Conservation (phyloP, 176 grass and related monocot genomes). For the Otatea glauca region DNA sequence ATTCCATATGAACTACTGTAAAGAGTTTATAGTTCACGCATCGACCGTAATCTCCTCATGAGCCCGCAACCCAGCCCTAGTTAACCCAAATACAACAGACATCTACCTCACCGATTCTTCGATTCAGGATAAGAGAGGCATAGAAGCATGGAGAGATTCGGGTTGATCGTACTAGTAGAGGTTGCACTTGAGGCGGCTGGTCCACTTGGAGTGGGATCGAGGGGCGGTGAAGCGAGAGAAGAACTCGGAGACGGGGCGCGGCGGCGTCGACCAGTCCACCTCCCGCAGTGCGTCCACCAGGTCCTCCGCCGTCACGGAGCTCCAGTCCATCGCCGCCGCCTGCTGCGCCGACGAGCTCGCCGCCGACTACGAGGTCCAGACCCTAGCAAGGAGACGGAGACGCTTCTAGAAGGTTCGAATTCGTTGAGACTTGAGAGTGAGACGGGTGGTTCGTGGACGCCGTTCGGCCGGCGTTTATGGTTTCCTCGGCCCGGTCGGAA, state of each 20-base stretch:
- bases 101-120: conserved; percentile 12
- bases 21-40: background rate
- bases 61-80: conserved; percentile 43
- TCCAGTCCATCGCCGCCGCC: conserved; percentile 94
- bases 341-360: conserved; percentile 36
- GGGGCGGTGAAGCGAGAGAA: conserved; percentile 97
- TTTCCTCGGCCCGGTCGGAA: too few relatives aligned
- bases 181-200: conserved; percentile 98
- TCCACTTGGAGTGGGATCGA: conserved; percentile 98
- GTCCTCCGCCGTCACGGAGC: conserved; percentile 95
- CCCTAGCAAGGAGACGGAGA: background rate
- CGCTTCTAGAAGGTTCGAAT: conserved; percentile 9
- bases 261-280: conserved; percentile 96
- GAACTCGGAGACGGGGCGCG: conserved; percentile 91
- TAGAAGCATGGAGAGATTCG: conserved; percentile 61
- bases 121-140: conserved; percentile 4
- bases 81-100: conserved; percentile 27
- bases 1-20: background rate
- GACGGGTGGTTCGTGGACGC: too few relatives aligned
- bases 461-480: too few relatives aligned
- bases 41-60: conserved; percentile 26
- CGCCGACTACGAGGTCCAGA: too few relatives aligned
- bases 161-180: conserved; percentile 85
- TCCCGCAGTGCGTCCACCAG: conserved; percentile 94
- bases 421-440: too few relatives aligned